Base-by-base conservation (phyloP, 108 stramenopile genomes). In the Cyclotella cryptica region DNA sequence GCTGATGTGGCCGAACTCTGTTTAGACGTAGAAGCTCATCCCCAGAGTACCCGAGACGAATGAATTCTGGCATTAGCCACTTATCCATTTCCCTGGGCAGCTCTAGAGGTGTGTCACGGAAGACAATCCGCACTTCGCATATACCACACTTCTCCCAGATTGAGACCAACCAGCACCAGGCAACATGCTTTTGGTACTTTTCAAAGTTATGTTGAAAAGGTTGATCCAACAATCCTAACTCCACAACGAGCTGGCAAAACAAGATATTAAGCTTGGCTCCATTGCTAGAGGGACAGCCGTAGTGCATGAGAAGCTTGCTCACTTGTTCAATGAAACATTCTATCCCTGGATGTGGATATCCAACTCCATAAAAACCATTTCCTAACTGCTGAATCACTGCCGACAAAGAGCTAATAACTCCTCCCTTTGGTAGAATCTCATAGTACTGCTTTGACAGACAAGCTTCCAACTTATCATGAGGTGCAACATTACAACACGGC, bases 221-320 rank as follows among this genome's bases (percentile, higher is more conserved):
- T 24, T 74, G 73, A 0, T 0, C 6, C 30, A 51, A 40, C 22
- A 65, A 10, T 11, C 73, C 73, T 22, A 74, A 0, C 51, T 74
- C 63, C 4, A 74, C 5, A 0, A 74, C 40, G 0, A 74, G 18
- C 0, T 35, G 17, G 3, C 42, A 8, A 10, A 27, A 17, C 1
- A 63, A 65, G 21, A 53, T 54, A 9, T 55, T 22, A 7, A 64
- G 19, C 1, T 54, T 19, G 0, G 4, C 18, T 7, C 73, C 62
- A 1, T 54, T 42, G 21, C 11, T 42, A 0, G 63, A 54, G 0
- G 9, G 3, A 15, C 73, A 65, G 6, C 73, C 73, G 35, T 65
- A 74, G 52, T 74, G 63, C 73, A 54, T 74, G 2, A 74, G 0
- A 1, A 74, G 51, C 40, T 74, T 74, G 11, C 30, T 24, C 0